Percentiles rank a stretch among this genome's conserved stretches.
These are phyloP conservation scores for slime mould (Dictyostelium discoideum) DNA, from an alignment of 78 protist genomes.

Conservation along the genomic window DNA sequence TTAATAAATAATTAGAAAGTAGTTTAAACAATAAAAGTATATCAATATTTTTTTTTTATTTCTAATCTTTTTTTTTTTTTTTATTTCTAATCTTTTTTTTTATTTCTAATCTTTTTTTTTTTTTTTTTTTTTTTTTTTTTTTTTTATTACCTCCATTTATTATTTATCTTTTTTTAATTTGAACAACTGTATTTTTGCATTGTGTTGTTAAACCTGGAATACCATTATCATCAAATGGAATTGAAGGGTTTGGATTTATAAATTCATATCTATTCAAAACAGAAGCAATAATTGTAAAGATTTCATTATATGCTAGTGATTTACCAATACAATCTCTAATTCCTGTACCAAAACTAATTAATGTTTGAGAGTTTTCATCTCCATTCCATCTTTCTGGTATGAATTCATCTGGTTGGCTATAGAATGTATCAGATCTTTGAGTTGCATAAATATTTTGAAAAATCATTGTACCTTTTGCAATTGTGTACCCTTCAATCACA, in stretches of 20 bases:
- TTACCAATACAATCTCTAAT: conserved; percentile 16
- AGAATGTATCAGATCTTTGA: neutral
- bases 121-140: no score
- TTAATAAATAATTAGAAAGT: no score
- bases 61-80: no score
- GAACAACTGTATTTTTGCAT: neutral
- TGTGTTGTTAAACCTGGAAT: neutral
- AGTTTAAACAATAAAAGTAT: no score
- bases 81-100: no score
- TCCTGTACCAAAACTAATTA: neutral
- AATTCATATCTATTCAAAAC: conserved; percentile 24
- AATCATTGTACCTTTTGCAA: conserved; percentile 23
- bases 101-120: no score
- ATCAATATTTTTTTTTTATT: no score
- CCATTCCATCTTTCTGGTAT: conserved; percentile 21
- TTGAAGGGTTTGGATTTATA: neutral
- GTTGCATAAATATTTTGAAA: conserved; percentile 8
- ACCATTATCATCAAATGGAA: neutral
- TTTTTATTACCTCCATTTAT: no score
- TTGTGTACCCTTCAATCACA: neutral
- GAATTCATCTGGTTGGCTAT: neutral
- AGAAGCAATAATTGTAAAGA: neutral
- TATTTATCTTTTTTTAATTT: neutral
- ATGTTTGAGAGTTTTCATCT: no score
- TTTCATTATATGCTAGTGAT: conserved; percentile 6